Evolutionary conservation across 352 stramenopile genomes (phyloP).

Genomic region (Globisporangium cylindrosporum): DNA sequence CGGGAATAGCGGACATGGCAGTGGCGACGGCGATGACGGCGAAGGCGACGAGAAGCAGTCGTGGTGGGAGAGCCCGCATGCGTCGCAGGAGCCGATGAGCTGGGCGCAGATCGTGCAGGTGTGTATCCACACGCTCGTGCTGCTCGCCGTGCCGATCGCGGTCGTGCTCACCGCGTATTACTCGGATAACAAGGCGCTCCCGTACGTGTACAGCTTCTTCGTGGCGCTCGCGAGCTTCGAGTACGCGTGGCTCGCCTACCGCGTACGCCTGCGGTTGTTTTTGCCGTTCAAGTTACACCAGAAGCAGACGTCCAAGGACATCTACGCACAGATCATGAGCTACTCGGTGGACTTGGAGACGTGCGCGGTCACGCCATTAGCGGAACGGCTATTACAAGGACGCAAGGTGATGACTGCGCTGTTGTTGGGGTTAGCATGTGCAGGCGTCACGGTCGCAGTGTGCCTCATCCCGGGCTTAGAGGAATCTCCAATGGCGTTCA

Average conservation of each 20-base stretch:
- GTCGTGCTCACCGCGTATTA: slow-evolving; percentile 33
- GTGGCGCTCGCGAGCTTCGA: slow-evolving; percentile 49
- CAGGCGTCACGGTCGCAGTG: slow-evolving; percentile 4
- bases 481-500: slow-evolving; percentile 25
- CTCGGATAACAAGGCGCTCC: slow-evolving; percentile 36
- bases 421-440: slow-evolving; percentile 20
- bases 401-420: slow-evolving; percentile 23
- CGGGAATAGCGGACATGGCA: not conserved
- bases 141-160: slow-evolving; percentile 29
- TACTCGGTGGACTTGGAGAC: slow-evolving; percentile 61
- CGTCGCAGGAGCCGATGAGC: slow-evolving; percentile 18
- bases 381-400: slow-evolving; percentile 38
- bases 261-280: slow-evolving; percentile 46
- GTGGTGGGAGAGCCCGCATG: slow-evolving; percentile 32
- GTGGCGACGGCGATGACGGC: not conserved
- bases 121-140: slow-evolving; percentile 30
- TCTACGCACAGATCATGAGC: slow-evolving; percentile 69
- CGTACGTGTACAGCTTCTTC: slow-evolving; percentile 46
- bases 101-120: slow-evolving; percentile 29
- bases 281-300: slow-evolving; percentile 67
- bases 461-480: slow-evolving; percentile 1
- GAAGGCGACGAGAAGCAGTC: slow-evolving; percentile 16
- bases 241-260: slow-evolving; percentile 62
- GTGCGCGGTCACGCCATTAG: slow-evolving; percentile 44
- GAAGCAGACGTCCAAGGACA: slow-evolving; percentile 63